Base-by-base conservation (phyloP, 2,329 filamentous ascomycete species). In the Cladosporium sp. region DNA sequence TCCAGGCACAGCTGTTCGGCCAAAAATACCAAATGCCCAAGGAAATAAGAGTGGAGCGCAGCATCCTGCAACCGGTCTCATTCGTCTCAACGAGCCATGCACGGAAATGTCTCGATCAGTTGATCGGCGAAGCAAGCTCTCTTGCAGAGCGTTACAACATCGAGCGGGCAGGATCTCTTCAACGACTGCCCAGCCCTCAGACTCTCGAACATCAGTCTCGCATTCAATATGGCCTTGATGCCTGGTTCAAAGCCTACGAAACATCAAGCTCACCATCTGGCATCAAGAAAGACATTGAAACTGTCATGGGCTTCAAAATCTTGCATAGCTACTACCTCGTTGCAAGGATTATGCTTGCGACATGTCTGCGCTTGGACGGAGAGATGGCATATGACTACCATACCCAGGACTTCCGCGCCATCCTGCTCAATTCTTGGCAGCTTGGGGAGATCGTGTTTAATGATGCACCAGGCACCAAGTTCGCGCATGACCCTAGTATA, bases 1-100 rank as follows among this genome's bases (percentile, higher is more conserved):
- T 67, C 4, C 67, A 67, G 50, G 56, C 47, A 2, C 59, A 42
- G 25, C 59, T 70, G 7, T 68, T 69, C 37, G 58, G 58, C 7
- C 57, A 61, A n/a, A 49, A 20, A 37, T 34, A 38, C 15, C 15
- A 17, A 5, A 39, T 19, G 7, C 20, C 54, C 30, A 12, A 9
- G 15, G 20, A 17, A 3, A 25, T 25, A 14, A 14, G 20, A 14
- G 15, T 37, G 17, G 36, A 56, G 6, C 54, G 54, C 42, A 39
- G 15, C 9, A 30, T 17, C 9, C 19, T 56, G 7, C 54, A 56
- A n/a, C 54, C 54, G 3, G 20, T 56, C 5, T 30, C 14, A 17
- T 56, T 56, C 54, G 36, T 39, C 14, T 56, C 54, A 4, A 47
- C 54, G 14, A 56, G 42, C 34, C 54, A 56, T 20, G 54, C 54